phyloP scores from a whole-genome alignment of 805 yeast genomes.

The Yarrowia deformans region DNA sequence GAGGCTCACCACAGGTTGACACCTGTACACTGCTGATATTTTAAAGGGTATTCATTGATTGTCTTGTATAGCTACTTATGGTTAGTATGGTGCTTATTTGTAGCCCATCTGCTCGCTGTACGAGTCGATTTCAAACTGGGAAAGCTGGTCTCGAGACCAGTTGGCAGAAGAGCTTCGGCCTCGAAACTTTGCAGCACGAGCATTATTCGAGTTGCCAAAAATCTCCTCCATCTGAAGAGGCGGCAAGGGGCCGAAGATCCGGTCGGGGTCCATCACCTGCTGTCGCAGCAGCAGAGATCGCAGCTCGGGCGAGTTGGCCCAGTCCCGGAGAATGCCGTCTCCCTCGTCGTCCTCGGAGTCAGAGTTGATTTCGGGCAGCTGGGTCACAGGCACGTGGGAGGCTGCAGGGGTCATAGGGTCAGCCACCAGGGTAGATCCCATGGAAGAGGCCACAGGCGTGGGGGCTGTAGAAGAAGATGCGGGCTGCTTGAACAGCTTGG shows the following conservation, averaged over 20 bases:
- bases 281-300: constrained; percentile 58
- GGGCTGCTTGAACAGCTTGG: constrained; percentile 36
- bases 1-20: too few relatives aligned
- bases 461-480: constrained; percentile 13
- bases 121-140: constrained; percentile 56
- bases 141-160: constrained; percentile 58
- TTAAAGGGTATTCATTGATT: constrained; percentile 7
- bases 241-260: constrained; percentile 77
- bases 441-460: constrained; percentile 12
- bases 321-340: constrained; percentile 58
- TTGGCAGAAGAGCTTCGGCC: constrained; percentile 63
- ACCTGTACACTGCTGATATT: too few relatives aligned
- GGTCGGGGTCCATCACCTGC: constrained; percentile 63
- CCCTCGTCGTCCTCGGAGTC: constrained; percentile 63
- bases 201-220: constrained; percentile 56
- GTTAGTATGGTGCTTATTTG: constrained; percentile 35
- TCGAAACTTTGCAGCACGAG: constrained; percentile 56
- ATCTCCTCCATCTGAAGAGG: constrained; percentile 73
- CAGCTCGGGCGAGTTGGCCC: constrained; percentile 70
- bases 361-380: constrained; percentile 49
- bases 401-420: constrained; percentile 38
- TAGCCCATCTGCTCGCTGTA: constrained; percentile 60
- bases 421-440: constrained; percentile 10
- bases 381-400: constrained; percentile 29
- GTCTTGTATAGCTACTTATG: constrained; percentile 21